Base-by-base conservation (phyloP, 768 basidiomycete species). In the Leccinum fibrillosum region DNA sequence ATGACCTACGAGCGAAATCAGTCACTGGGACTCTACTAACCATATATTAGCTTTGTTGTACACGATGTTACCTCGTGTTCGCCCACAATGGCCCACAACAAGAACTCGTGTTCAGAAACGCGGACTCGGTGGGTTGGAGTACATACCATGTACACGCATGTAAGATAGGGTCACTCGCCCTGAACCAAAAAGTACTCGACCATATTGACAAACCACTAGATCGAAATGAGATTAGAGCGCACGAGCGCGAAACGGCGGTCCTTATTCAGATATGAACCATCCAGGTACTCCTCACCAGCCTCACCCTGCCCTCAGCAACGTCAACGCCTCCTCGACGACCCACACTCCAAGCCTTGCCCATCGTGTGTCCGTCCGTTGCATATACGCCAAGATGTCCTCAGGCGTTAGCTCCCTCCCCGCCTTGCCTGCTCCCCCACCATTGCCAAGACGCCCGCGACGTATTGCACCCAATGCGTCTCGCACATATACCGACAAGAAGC, bases 331-430 rank as follows among this genome's bases (percentile, higher is more conserved):
- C 54, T 82, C 77, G 1, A 91, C 77, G 57, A 76, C 77, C 84
- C 86, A 90, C 50, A 78, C 75, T 1, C 86, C 86, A 8, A 91
- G 72, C 62, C 77, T 77, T 60, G 75, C 78, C 89, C 89, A 92
- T 30, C 83, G 77, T 64, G 79, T 85, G 61, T 90, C 89, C 52
- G 70, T 74, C 56, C 72, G 76, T 50, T 68, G 67, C 63, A 92
- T 63, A 57, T 73, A 75, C 1, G 59, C 60, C 25, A 81, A 66
- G 21, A 92, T 76, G 5, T 79, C 81, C 26, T 77, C 78, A 52
- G 77, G 76, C 21, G 75, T 77, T 12, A 71, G 74, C 7, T 51
- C 50, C 25, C 13, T 49, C 25, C 10, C 34, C 6, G 13, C 25
- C 35, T 49, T 30, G 21, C 45, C 10, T n/a, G 52, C 47, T 55